Evolutionary conservation across 805 yeast species (phyloP), one percentile per base, ranked within the genome.

Genomic region (Yarrowia deformans): DNA sequence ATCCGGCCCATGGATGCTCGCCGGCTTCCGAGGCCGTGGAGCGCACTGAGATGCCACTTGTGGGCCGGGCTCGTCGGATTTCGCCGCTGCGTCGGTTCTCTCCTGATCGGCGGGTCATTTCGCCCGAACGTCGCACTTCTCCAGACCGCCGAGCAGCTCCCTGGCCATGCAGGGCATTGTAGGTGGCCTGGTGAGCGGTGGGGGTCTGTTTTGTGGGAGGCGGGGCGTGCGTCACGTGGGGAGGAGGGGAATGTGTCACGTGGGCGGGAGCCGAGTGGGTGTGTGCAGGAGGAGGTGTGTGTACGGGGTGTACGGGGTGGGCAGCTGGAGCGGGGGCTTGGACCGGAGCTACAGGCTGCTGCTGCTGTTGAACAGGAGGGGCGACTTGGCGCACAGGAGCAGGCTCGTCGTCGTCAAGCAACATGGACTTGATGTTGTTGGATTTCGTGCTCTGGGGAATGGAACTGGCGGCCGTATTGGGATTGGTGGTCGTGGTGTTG

Each of bases 181-280:
- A 63, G 29, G 68, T 63, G 37, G 68, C 56, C 56, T 63, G 55
- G 68, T 63, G 68, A 35, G 56, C 48, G 45, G 56, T 49, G 29
- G 55, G 48, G n/a, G 56, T 49, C 45, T 48, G 56, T n/a, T 56
- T 56, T 10, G 63, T 13, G 29, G 46, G 48, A 2, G 63, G 19
- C 1, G 63, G 48, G 16, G 63, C 63, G 8, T 40, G 48, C 7
- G 60, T 54, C 60, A 54, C 60, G 19, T 54, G 60, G 12, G 63
- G 63, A 32, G 63, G 63, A 4, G 63, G 63, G 12, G 48, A 23
- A 39, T 56, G 61, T 8, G 42, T 18, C 42, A 52, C 56, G 29
- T 35, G 56, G 3, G 39, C 16, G 40, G 40, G 29, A 34, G 55
- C 35, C 14, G 40, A 16, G 16, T 23, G 52, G 39, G 35, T 48